Conservation (phyloP, 495 filamentous ascomycete genomes). For the Penicillium dipodomyicola region DNA sequence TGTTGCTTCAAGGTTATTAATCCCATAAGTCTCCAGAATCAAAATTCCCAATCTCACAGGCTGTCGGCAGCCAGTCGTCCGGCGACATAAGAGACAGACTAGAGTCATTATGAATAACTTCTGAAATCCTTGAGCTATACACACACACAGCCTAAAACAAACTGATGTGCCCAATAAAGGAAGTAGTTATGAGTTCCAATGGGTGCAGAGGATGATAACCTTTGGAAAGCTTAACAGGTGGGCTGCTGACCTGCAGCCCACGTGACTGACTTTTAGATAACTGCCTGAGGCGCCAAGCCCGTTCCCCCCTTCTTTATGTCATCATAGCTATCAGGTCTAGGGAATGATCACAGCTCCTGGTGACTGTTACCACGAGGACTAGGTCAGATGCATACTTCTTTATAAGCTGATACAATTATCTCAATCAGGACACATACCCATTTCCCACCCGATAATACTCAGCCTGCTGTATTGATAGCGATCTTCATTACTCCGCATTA, state of each 20-base stretch:
- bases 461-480: neutral
- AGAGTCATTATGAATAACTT: too few species aligned
- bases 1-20: too few species aligned
- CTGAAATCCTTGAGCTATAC: too few species aligned
- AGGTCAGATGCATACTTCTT: constrained; percentile 20
- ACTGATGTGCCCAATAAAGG: too few species aligned
- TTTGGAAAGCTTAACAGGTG: too few species aligned
- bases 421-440: neutral
- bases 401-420: neutral
- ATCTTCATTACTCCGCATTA: neutral
- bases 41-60: too few species aligned
- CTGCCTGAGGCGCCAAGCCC: neutral
- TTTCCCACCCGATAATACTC: neutral
- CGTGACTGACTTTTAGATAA: neutral
- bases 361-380: constrained; percentile 17
- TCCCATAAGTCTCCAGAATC: too few species aligned
- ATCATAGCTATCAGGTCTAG: constrained; percentile 4
- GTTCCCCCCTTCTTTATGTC: constrained; percentile 8
- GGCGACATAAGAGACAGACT: too few species aligned
- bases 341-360: constrained; percentile 5
- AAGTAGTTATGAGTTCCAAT: too few species aligned
- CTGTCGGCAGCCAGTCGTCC: too few species aligned
- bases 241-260: neutral
- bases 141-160: too few species aligned
- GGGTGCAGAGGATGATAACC: too few species aligned